A percentile compares a stretch with the other conserved stretches of the same genome.
Evolutionary conservation across 148 eudicot species (phyloP).

Genomic region (Rhododendron vialii): DNA sequence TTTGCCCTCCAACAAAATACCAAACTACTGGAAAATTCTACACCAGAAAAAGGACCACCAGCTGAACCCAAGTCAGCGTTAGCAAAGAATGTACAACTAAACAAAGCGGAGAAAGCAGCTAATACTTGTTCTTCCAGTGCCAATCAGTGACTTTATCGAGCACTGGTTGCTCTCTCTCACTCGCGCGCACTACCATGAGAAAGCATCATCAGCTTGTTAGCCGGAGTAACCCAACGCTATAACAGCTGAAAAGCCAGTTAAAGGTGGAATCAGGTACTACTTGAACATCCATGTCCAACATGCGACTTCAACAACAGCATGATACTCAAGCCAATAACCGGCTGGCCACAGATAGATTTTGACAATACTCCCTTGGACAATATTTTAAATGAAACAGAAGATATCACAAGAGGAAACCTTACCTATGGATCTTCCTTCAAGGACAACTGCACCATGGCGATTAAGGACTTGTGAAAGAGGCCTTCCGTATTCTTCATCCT

Average conservation of each 20-base stretch:
- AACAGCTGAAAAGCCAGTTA: neutral
- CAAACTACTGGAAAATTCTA: neutral
- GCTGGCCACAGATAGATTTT: neutral
- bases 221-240: neutral
- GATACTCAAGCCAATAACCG: neutral
- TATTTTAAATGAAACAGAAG: neutral
- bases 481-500: constrained; percentile 68
- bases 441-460: constrained; percentile 93
- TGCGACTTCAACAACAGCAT: neutral
- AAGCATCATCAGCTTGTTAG: neutral
- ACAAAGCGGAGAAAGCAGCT: neutral
- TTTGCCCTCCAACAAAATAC: no score
- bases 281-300: neutral
- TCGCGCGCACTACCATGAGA: neutral
- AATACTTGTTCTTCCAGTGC: neutral
- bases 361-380: neutral
- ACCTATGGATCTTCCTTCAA: constrained; percentile 89
- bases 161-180: no score
- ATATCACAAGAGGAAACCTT: constrained; percentile 11
- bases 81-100: neutral
- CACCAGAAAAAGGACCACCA: neutral
- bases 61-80: neutral
- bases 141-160: neutral
- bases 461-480: constrained; percentile 74
- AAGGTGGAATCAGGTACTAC: neutral